Evolutionary conservation across 2,329 filamentous ascomycete species (phyloP).

Genomic region (Coniella lustricola): DNA sequence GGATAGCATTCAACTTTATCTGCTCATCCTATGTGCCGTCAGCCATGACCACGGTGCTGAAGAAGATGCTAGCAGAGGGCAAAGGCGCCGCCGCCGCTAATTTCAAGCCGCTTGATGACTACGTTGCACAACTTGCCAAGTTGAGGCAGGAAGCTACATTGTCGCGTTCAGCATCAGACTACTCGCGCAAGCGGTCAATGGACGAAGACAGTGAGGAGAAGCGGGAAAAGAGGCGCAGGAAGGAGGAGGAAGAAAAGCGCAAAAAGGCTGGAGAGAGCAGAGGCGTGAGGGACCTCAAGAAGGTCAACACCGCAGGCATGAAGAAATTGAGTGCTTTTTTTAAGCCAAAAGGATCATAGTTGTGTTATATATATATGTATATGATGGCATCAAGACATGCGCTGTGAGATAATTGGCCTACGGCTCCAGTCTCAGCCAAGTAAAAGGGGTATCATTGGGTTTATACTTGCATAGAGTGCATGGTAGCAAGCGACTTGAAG

Average conservation of each 20-base stretch:
- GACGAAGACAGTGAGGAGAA: slow-evolving; percentile 63
- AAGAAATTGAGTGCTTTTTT: slow-evolving; percentile 97
- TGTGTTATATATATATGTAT: slow-evolving; percentile 22
- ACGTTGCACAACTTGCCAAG: slow-evolving; percentile 58
- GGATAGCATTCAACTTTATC: slow-evolving; percentile 59
- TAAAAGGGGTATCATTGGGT: slow-evolving; percentile 17
- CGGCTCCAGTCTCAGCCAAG: neutral
- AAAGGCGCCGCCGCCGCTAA: slow-evolving; percentile 37
- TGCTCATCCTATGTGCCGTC: slow-evolving; percentile 52
- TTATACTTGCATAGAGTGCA: slow-evolving; percentile 9
- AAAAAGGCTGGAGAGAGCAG: slow-evolving; percentile 70
- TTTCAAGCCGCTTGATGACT: slow-evolving; percentile 64
- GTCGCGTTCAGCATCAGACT: slow-evolving; percentile 61
- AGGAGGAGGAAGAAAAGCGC: slow-evolving; percentile 82
- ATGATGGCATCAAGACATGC: neutral
- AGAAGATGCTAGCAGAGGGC: slow-evolving; percentile 27
- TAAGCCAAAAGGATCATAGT: slow-evolving; percentile 29
- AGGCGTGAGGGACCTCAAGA: slow-evolving; percentile 73
- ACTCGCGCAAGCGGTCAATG: slow-evolving; percentile 58
- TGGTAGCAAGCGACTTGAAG: slow-evolving; percentile 1
- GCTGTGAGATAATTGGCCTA: slow-evolving; percentile 5
- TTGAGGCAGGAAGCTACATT: slow-evolving; percentile 66
- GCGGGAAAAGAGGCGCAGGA: slow-evolving; percentile 74
- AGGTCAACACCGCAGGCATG: slow-evolving; percentile 89
- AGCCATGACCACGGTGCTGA: slow-evolving; percentile 35